phyloP scores from a whole-genome alignment of 1,284 basidiomycete species.

The Athelia psychrophila region DNA sequence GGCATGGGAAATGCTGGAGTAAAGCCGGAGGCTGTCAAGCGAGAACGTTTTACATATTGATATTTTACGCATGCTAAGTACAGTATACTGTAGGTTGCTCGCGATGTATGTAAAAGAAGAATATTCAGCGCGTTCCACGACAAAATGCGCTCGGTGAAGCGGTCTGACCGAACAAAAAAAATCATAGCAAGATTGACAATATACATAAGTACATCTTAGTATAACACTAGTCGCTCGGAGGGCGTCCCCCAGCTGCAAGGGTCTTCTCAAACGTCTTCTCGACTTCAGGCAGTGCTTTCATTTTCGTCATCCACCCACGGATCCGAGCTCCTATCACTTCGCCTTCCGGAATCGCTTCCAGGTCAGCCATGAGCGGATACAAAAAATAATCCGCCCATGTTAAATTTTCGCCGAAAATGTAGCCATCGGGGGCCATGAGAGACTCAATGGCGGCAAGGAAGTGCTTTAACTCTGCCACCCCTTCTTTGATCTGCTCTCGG shows the following conservation, averaged over 20 bases:
- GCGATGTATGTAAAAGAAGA: too few species aligned
- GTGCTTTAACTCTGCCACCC: slow-evolving; percentile 15
- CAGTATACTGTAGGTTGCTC: too few species aligned
- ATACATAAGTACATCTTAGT: too few species aligned
- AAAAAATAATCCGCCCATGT: slow-evolving; percentile 31
- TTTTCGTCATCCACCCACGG: slow-evolving; percentile 22
- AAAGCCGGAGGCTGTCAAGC: slow-evolving; percentile 22
- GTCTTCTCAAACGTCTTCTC: slow-evolving; percentile 20
- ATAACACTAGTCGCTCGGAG: slow-evolving; percentile 4
- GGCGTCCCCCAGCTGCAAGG: slow-evolving; percentile 21
- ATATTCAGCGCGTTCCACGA: too few species aligned
- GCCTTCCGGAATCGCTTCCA: slow-evolving; percentile 22
- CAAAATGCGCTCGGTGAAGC: too few species aligned
- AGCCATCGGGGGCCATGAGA: slow-evolving; percentile 22
- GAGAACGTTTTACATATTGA: slow-evolving; percentile 39
- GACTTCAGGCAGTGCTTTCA: slow-evolving; percentile 24
- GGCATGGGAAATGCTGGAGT: slow-evolving; percentile 26
- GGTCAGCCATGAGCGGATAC: slow-evolving; percentile 26
- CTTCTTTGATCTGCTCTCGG: slow-evolving; percentile 13
- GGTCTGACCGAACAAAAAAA: too few species aligned
- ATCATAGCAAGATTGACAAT: too few species aligned
- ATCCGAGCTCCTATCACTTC: slow-evolving; percentile 20
- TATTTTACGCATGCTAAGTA: neutral
- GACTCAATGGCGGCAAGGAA: slow-evolving; percentile 18
- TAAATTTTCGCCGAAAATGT: slow-evolving; percentile 22